Conservation (phyloP, 2,329 filamentous ascomycete species). For the Pseudogymnoascus sp. region DNA sequence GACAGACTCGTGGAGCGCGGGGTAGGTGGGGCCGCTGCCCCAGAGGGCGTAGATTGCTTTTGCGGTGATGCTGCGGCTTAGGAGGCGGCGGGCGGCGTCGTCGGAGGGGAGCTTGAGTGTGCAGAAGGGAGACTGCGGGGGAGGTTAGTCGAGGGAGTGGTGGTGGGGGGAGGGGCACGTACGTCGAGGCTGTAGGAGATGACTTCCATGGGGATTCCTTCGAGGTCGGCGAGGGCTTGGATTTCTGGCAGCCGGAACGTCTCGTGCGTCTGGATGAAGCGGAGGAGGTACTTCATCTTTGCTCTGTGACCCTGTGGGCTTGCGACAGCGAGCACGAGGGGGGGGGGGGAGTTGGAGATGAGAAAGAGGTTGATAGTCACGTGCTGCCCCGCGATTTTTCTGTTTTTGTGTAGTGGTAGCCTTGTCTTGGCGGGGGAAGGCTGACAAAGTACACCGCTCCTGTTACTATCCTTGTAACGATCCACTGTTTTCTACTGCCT, state of each 20-base stretch:
- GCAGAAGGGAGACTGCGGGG: slow-evolving; percentile 72
- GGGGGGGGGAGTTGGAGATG: neutral
- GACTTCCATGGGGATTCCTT: slow-evolving; percentile 60
- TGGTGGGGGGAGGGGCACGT: slow-evolving; percentile 30
- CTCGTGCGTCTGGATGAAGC: slow-evolving; percentile 84
- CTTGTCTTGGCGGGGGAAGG: neutral
- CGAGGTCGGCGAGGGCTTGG: slow-evolving; percentile 65
- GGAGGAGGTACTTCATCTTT: slow-evolving; percentile 71
- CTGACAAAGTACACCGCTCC: neutral
- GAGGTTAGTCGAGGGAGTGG: slow-evolving; percentile 11
- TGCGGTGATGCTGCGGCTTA: slow-evolving; percentile 70
- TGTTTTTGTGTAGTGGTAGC: neutral
- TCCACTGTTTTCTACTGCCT: neutral
- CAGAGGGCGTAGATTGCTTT: slow-evolving; percentile 85
- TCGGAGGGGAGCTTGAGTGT: slow-evolving; percentile 61
- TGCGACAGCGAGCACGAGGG: neutral
- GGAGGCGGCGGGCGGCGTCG: slow-evolving; percentile 55
- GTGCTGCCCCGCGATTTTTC: neutral
- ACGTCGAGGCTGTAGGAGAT: slow-evolving; percentile 69
- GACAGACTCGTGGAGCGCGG: slow-evolving; percentile 60
- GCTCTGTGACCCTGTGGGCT: neutral
- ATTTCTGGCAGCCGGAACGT: slow-evolving; percentile 84
- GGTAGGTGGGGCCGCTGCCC: slow-evolving; percentile 62
- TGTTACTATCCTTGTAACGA: neutral
- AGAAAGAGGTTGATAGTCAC: neutral